Evolutionary conservation across 805 yeast species (phyloP), one percentile per base, ranked within the genome.

Genomic region (Saturnispora diversa): DNA sequence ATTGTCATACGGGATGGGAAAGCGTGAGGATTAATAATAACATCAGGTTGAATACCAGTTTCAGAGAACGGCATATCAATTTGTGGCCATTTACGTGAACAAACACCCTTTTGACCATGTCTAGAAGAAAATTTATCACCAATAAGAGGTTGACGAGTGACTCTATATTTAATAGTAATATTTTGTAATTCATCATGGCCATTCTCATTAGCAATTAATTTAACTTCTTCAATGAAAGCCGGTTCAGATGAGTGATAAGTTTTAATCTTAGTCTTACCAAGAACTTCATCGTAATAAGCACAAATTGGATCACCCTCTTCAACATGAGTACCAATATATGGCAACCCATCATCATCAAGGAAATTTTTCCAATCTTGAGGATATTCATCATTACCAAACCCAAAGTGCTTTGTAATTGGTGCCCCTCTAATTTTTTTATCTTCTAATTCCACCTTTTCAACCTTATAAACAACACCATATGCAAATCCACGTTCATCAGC

Each of bases 1-100:
- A 92, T 90, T 10, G 98, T 92, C 98, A 92, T 92, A 71, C 98
- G 92, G 36, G 97, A 90, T 53, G 98, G 98, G 90, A 90, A 92
- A 50, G 97, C 98, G 62, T 90, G 98, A 3, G 98, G 98, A 62
- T 92, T 92, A 58, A 92, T 92, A 58, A 92, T 92, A 52, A 92
- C 83, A 65, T 92, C 98, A 2, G 98, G 98, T 62, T 84, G 95
- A 46, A 92, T 90, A 55, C 98, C 98, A 25, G 84, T 70, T 66
- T 92, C 98, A 50, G 86, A 75, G 69, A 92, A 92, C 40, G 98
- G 98, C 95, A 92, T 79, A 62, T 92, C 97, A 48, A 85, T 70
- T 39, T 86, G 80, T 24, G 97, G 98, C 95, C 97, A 92, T 64
- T 88, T 90, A 63, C 96, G 82, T 8, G 97, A 88, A 67, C 96